phyloP scores from a whole-genome alignment of 176 grass and related monocot genomes.

The sorghum (Sorghum bicolor) region DNA sequence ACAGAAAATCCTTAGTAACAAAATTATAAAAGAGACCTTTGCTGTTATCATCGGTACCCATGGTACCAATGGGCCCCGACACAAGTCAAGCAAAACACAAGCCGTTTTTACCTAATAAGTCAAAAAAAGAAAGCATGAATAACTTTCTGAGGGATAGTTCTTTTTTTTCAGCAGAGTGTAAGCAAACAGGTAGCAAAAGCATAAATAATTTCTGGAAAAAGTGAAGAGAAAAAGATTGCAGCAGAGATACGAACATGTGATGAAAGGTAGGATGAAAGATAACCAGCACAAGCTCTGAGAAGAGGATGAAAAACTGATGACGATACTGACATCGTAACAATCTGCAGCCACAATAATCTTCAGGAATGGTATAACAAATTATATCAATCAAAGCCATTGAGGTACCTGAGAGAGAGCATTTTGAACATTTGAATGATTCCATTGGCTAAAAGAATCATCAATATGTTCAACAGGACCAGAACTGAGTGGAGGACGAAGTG shows the following conservation, averaged over 20 bases:
- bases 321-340: conserved; percentile 75
- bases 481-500: conserved; percentile 75
- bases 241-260: conserved; percentile 69
- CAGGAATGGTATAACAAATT: conserved; percentile 29
- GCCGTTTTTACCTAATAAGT: conserved; percentile 76
- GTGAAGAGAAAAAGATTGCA: conserved; percentile 4
- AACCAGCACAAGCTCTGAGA: conserved; percentile 85
- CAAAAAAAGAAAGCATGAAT: conserved; percentile 25
- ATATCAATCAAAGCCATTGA: conserved; percentile 23
- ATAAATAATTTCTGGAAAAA: conserved; percentile 24
- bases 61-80: conserved; percentile 68
- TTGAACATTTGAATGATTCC: conserved; percentile 73
- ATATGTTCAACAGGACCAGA: conserved; percentile 53
- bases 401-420: conserved; percentile 87
- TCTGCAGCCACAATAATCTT: conserved; percentile 56
- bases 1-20: conserved; percentile 32
- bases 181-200: conserved; percentile 46
- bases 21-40: conserved; percentile 60
- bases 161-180: conserved; percentile 28
- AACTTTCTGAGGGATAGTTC: conserved; percentile 2
- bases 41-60: conserved; percentile 80
- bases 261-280: conserved; percentile 82
- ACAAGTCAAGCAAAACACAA: conserved; percentile 92
- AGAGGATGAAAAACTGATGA: conserved; percentile 78
- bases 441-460: conserved; percentile 83